These are phyloP conservation scores for Trichoderma guizhouense DNA, from an alignment of 2,329 filamentous ascomycete genomes.

Conservation along the genomic window DNA sequence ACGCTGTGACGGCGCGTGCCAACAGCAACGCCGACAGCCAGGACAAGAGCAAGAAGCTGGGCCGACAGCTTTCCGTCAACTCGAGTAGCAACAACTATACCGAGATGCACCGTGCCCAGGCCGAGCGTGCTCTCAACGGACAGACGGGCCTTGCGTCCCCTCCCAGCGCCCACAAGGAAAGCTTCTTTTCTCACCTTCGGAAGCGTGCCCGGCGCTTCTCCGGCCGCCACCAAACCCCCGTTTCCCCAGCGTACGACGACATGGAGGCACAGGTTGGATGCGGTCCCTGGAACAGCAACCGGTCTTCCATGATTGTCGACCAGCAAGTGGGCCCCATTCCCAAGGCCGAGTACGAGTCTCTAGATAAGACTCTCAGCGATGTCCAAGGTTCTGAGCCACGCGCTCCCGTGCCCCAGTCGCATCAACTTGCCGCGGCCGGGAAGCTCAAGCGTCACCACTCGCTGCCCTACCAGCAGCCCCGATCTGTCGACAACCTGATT, in stretches of 20 bases:
- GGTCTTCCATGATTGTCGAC: slow-evolving; percentile 80
- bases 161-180: slow-evolving; percentile 78
- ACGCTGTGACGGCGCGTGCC: slow-evolving; percentile 86
- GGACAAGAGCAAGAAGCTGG: slow-evolving; percentile 85
- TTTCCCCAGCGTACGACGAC: slow-evolving; percentile 78
- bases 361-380: slow-evolving; percentile 57
- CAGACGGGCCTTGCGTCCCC: slow-evolving; percentile 72
- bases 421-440: slow-evolving; percentile 47
- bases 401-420: slow-evolving; percentile 50
- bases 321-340: slow-evolving; percentile 47
- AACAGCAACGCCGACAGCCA: slow-evolving; percentile 67
- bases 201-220: slow-evolving; percentile 92
- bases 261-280: slow-evolving; percentile 91
- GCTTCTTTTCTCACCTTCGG: slow-evolving; percentile 95
- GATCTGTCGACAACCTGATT: slow-evolving; percentile 61
- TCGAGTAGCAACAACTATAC: slow-evolving; percentile 92
- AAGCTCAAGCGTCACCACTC: slow-evolving; percentile 64
- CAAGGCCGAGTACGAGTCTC: slow-evolving; percentile 57
- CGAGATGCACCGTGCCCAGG: slow-evolving; percentile 84
- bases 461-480: slow-evolving; percentile 58
- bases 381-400: slow-evolving; percentile 49
- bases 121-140: slow-evolving; percentile 85
- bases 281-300: slow-evolving; percentile 80
- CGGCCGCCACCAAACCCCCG: slow-evolving; percentile 79
- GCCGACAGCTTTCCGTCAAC: slow-evolving; percentile 85